Evolutionary conservation across 1,139 yeast species (phyloP).

Genomic region (Kodamaea derodonti): DNA sequence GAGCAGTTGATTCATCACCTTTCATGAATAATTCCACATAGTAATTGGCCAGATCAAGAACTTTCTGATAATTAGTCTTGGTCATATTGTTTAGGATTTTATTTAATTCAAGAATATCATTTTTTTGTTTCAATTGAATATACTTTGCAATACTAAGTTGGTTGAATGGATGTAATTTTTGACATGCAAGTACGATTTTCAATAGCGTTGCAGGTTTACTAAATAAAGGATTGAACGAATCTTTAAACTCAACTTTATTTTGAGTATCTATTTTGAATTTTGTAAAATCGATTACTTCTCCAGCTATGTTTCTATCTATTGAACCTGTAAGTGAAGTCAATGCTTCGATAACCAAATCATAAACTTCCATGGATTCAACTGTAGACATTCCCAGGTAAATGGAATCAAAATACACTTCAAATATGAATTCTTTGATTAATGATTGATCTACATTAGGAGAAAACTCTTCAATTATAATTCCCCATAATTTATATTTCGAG

Average conservation of each 20-base stretch:
- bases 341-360: conserved; percentile 27
- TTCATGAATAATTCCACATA: conserved; percentile 4
- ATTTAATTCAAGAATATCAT: conserved; percentile 4
- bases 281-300: not conserved
- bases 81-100: conserved; percentile 30
- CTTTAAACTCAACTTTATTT: not conserved
- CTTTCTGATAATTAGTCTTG: conserved; percentile 25
- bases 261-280: not conserved
- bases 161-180: conserved; percentile 38
- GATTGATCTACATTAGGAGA: not conserved
- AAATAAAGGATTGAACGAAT: conserved; percentile 1
- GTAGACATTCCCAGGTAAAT: conserved; percentile 17
- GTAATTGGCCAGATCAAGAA: conserved; percentile 5
- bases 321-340: conserved; percentile 6
- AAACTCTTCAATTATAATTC: conserved; percentile 2
- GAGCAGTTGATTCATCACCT: not conserved
- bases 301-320: not conserved
- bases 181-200: conserved; percentile 35
- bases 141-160: conserved; percentile 37
- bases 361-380: conserved; percentile 27
- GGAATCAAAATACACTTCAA: conserved; percentile 6
- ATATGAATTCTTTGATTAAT: conserved; percentile 1
- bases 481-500: conserved; percentile 5
- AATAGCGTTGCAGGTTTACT: conserved; percentile 5
- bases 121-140: conserved; percentile 25